Base-by-base conservation (phyloP, 1,284 basidiomycete genomes). In the Laetiporus sulphureus region DNA sequence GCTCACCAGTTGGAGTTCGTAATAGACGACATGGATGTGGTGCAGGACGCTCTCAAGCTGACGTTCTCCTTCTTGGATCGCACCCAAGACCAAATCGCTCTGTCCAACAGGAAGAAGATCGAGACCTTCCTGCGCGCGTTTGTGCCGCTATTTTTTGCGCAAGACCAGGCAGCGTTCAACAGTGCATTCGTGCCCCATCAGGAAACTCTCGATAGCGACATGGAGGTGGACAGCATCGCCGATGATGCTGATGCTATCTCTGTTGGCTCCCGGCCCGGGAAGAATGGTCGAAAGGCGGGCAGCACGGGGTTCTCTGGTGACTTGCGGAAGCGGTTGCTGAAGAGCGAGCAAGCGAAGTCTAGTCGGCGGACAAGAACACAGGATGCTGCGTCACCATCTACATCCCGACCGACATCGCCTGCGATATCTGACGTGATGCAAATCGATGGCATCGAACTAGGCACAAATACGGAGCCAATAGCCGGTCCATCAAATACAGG, bases 41-140 rank as follows among this genome's bases (percentile, higher is more conserved):
- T 98, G 44, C 85, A 90, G 58, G 95, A 98, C 56, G 74, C 82
- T 13, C 65, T 95, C 58, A 95, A 95, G 71, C 75, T 98, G 48
- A 78, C 86, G 25, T 78, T 96, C 55, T 88, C 87, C n/a, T 91
- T 91, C 63, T 70, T 98, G 53, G 94, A 98, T 61, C 85, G 93
- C 23, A 85, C 86, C 33, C 83, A 82, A 51, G 79, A 75, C 13
- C 81, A 85, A 59, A 77, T 93, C 41, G 74, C 76, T 35, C 70
- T 76, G 19, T 66, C 70, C 8, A 92, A 97, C 53, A 72, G 90
- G 56, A 83, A 79, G 58, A 75, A 83, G 50, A 84, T 97, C 37
- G 94, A 98, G 62, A 71, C 72, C 0, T 91, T 95, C 64, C 63
- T 98, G 39, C 75, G 91, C 32, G 74, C 80, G 29, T 90, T 96